Conservation (phyloP, 225 moss, liverwort and hornwort species). For the Ulota crispa region DNA sequence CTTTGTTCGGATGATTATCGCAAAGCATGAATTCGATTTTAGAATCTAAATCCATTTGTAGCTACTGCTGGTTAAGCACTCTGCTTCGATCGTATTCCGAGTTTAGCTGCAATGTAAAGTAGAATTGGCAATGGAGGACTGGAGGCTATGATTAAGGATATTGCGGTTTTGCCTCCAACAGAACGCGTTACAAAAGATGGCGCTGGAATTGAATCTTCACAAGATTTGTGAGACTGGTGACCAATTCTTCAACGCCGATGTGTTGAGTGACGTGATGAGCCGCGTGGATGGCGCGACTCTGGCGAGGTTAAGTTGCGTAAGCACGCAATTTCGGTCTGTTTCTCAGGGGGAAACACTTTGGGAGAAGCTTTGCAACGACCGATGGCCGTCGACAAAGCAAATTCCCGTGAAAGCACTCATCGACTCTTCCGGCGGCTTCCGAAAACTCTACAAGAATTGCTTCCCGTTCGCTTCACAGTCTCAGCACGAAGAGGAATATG, state of each 20-base stretch:
- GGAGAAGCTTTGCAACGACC: constrained; percentile 38
- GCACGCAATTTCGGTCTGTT: constrained; percentile 21
- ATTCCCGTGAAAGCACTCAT: constrained; percentile 11
- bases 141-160: not conserved
- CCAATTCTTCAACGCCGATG: constrained; percentile 15
- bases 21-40: not conserved
- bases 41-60: not conserved
- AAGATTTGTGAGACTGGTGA: not conserved
- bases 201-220: not conserved
- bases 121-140: not conserved
- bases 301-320: constrained; percentile 26
- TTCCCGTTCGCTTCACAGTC: constrained; percentile 20
- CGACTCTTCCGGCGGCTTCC: constrained; percentile 27
- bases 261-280: constrained; percentile 22
- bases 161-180: not conserved
- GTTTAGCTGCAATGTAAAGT: not conserved
- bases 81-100: not conserved
- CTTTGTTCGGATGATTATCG: not conserved
- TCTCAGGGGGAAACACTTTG: constrained; percentile 24
- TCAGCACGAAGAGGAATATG: not conserved
- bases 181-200: constrained; percentile 14
- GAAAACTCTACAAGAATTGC: constrained; percentile 29
- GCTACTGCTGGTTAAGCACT: not conserved
- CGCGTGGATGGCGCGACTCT: constrained; percentile 34
- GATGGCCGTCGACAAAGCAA: constrained; percentile 37